These are phyloP conservation scores for Earliella scabrosa DNA, from an alignment of 1,284 basidiomycete species.

Conservation along the genomic window DNA sequence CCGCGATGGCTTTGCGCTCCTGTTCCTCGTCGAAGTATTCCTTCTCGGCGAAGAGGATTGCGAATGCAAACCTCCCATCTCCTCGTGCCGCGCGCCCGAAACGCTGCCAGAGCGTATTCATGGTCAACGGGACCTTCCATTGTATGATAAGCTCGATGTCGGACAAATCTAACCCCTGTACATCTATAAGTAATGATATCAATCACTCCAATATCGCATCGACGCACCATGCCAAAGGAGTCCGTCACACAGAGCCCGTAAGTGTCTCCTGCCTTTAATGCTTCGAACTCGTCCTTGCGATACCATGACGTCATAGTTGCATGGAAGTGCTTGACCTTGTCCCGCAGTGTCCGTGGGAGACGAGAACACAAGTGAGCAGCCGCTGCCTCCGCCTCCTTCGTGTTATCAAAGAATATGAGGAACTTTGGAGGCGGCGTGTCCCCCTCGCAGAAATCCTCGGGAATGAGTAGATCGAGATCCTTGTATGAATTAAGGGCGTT, in stretches of 20 bases:
- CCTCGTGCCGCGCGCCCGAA: constrained; percentile 25
- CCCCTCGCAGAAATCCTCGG: constrained; percentile 20
- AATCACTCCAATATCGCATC: background rate
- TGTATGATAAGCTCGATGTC: constrained; percentile 39
- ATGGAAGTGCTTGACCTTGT: constrained; percentile 37
- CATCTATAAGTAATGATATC: background rate
- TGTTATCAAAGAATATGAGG: constrained; percentile 37
- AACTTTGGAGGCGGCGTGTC: constrained; percentile 24
- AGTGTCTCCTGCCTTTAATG: constrained; percentile 14
- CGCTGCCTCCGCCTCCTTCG: constrained; percentile 30
- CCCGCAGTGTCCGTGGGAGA: constrained; percentile 19
- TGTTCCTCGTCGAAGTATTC: constrained; percentile 22
- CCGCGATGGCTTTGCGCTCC: background rate
- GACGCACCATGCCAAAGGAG: constrained; percentile 38
- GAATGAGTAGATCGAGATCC: constrained; percentile 39
- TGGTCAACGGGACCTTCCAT: constrained; percentile 27
- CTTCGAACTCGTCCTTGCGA: constrained; percentile 21
- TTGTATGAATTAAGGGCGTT: constrained; percentile 28
- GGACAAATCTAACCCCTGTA: constrained; percentile 39
- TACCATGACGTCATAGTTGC: constrained; percentile 32
- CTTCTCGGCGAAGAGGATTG: constrained; percentile 19
- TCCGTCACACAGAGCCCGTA: constrained; percentile 32
- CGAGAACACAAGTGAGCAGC: constrained; percentile 18
- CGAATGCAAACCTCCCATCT: constrained; percentile 2
- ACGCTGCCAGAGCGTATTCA: constrained; percentile 25